These are phyloP conservation scores for Intubia oerlemansii DNA, from an alignment of 2,329 filamentous ascomycete species.

Conservation along the genomic window DNA sequence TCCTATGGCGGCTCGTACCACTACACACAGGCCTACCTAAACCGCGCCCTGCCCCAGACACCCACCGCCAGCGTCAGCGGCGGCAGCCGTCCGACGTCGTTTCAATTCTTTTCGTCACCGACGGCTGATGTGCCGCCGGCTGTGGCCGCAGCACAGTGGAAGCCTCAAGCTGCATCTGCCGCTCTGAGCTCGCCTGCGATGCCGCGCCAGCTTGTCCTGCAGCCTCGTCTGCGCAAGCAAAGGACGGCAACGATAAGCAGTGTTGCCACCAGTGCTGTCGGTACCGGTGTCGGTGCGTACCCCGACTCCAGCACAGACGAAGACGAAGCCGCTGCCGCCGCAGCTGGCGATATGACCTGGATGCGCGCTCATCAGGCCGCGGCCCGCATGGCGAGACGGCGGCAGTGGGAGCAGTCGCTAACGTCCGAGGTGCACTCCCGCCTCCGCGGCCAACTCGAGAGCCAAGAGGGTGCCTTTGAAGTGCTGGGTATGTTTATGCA, in stretches of 20 bases:
- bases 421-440: background rate
- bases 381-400: slow-evolving; percentile 4
- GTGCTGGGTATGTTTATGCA: slow-evolving; percentile 4
- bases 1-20: slow-evolving; percentile 2
- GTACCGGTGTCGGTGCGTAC: too few species aligned
- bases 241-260: too few species aligned
- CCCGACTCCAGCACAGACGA: too few species aligned
- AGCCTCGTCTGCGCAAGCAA: too few species aligned
- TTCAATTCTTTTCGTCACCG: slow-evolving; percentile 3
- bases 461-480: slow-evolving; percentile 5
- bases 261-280: too few species aligned
- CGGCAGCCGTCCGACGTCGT: slow-evolving; percentile 1
- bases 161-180: slow-evolving; percentile 1
- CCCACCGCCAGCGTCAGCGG: slow-evolving; percentile 1
- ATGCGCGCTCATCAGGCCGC: slow-evolving; percentile 3
- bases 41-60: slow-evolving; percentile 4
- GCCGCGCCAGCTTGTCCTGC: slow-evolving; percentile 4
- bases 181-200: background rate
- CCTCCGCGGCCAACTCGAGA: slow-evolving; percentile 1
- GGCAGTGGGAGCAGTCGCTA: slow-evolving; percentile 1
- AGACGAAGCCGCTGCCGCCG: too few species aligned
- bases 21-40: slow-evolving; percentile 2
- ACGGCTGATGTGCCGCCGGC: background rate
- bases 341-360: too few species aligned
- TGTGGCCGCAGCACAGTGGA: background rate